These are phyloP conservation scores for Malassezia nana DNA, from an alignment of 1,284 basidiomycete genomes.

Conservation along the genomic window DNA sequence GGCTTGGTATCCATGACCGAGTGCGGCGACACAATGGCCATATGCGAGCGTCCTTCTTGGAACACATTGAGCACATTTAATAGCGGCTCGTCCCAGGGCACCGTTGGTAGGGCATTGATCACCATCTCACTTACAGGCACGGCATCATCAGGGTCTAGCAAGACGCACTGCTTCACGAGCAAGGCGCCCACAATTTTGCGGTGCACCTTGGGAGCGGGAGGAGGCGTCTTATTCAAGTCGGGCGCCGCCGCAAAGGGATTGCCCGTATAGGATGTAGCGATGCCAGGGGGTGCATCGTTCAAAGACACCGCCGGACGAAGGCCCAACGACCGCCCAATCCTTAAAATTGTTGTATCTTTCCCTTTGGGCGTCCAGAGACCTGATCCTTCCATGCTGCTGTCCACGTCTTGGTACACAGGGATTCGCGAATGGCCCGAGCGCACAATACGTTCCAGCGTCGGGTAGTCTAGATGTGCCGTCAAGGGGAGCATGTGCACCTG, in stretches of 20 bases:
- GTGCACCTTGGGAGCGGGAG: neutral
- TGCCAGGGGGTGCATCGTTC: neutral
- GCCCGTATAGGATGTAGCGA: neutral
- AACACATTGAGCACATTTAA: constrained; percentile 79
- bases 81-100: constrained; percentile 73
- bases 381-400: constrained; percentile 15
- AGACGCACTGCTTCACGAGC: constrained; percentile 73
- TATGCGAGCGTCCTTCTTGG: constrained; percentile 80
- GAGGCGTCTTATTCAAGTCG: neutral
- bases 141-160: constrained; percentile 69
- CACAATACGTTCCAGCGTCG: constrained; percentile 63
- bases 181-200: constrained; percentile 67
- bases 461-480: constrained; percentile 67
- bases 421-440: constrained; percentile 64
- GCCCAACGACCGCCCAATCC: neutral
- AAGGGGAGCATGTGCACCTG: constrained; percentile 66
- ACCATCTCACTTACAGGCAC: constrained; percentile 43
- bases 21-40: constrained; percentile 65
- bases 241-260: neutral
- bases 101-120: constrained; percentile 68
- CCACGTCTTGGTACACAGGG: constrained; percentile 52
- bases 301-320: constrained; percentile 1
- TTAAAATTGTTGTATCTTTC: neutral
- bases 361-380: constrained; percentile 2
- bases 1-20: constrained; percentile 16